Conservation (phyloP, 2,329 filamentous ascomycete species). For the Diaporthe citriasiana region DNA sequence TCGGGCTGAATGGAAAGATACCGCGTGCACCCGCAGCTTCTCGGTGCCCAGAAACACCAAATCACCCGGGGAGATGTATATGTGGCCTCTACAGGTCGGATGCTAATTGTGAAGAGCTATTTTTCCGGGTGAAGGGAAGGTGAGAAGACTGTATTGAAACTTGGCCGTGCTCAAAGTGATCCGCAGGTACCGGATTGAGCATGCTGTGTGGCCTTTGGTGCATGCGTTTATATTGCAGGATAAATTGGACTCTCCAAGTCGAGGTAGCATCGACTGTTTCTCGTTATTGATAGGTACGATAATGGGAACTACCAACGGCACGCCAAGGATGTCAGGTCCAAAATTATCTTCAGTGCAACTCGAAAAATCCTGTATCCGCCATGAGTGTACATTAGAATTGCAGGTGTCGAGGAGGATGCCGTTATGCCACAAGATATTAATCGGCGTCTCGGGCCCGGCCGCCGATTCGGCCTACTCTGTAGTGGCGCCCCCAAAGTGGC, state of each 20-base stretch:
- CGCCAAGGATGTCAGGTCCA: background rate
- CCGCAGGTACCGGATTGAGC: conserved; percentile 30
- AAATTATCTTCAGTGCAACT: background rate
- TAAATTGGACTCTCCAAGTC: conserved; percentile 16
- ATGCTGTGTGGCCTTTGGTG: conserved; percentile 11
- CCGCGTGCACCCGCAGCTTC: background rate
- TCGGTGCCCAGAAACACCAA: conserved; percentile 14
- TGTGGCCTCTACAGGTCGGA: background rate
- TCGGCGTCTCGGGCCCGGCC: conserved; percentile 1
- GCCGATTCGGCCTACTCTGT: background rate
- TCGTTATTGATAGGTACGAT: background rate
- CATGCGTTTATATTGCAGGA: conserved; percentile 28
- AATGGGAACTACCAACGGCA: background rate
- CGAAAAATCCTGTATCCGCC: background rate
- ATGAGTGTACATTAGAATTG: background rate
- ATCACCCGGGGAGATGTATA: conserved; percentile 12
- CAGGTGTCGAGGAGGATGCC: background rate
- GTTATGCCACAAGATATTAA: background rate
- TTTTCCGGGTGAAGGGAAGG: conserved; percentile 11
- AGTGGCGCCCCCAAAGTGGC: too few species aligned
- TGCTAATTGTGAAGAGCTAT: conserved; percentile 16
- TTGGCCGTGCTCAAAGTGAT: background rate
- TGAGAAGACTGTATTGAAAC: background rate
- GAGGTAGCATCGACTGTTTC: background rate
- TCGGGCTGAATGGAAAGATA: conserved; percentile 16